Conservation (phyloP, 805 yeast genomes). For the Deakozyma indianensis region DNA sequence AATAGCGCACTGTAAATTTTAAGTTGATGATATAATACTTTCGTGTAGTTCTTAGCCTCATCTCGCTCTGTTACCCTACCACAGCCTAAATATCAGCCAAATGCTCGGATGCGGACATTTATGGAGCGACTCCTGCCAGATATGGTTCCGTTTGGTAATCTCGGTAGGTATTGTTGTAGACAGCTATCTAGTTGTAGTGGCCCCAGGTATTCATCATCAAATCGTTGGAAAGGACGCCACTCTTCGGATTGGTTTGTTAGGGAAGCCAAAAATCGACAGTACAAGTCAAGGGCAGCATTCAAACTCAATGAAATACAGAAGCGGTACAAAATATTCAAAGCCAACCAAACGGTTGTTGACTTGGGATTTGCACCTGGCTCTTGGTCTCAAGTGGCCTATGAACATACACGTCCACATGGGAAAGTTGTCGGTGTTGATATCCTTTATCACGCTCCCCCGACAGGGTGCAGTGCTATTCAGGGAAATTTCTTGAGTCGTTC, state of each 20-base stretch:
- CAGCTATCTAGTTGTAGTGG: neutral
- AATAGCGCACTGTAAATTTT: neutral
- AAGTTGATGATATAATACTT: neutral
- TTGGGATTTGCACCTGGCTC: slow-evolving; percentile 88
- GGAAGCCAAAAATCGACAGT: slow-evolving; percentile 48
- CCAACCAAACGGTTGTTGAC: slow-evolving; percentile 56
- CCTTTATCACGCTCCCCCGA: slow-evolving; percentile 63
- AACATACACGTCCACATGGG: slow-evolving; percentile 35
- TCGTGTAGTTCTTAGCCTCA: too few relatives aligned
- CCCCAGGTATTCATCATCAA: slow-evolving; percentile 29
- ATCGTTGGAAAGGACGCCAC: slow-evolving; percentile 66
- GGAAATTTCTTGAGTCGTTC: slow-evolving; percentile 62
- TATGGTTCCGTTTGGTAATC: too few relatives aligned
- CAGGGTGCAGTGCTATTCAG: slow-evolving; percentile 67
- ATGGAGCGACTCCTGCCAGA: too few relatives aligned
- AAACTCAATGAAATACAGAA: slow-evolving; percentile 66
- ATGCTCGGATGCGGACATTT: too few relatives aligned
- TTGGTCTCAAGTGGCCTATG: slow-evolving; percentile 76
- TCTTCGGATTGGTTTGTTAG: slow-evolving; percentile 46
- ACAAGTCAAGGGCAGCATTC: slow-evolving; percentile 81
- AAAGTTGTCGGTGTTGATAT: slow-evolving; percentile 71
- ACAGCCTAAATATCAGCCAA: too few relatives aligned
- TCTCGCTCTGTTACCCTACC: too few relatives aligned
- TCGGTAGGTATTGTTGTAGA: too few relatives aligned
- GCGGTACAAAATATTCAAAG: slow-evolving; percentile 42